Evolutionary conservation across 768 basidiomycete genomes (phyloP).

Genomic region (Leccinum rimulosum): DNA sequence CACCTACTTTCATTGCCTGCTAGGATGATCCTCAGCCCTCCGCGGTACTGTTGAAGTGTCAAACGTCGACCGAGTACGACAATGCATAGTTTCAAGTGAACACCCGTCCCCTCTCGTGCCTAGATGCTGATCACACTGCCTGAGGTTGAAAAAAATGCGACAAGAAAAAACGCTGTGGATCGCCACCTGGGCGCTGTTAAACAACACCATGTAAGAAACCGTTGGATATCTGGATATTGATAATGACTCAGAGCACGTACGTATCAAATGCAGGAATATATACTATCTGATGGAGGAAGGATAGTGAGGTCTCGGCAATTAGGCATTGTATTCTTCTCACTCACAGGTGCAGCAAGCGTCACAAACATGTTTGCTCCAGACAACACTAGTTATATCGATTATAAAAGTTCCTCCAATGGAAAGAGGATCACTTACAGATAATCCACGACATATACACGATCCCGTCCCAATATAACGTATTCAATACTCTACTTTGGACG

Average conservation of each 20-base stretch:
- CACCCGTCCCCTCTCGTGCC: not conserved
- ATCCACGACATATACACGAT: slow-evolving; percentile 26
- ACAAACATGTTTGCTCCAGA: slow-evolving; percentile 15
- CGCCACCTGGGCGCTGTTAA: slow-evolving; percentile 26
- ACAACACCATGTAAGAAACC: slow-evolving; percentile 8
- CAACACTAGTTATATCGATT: slow-evolving; percentile 10
- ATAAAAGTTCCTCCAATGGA: not conserved
- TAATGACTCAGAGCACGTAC: slow-evolving; percentile 11
- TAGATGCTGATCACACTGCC: slow-evolving; percentile 9
- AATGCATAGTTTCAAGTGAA: slow-evolving; percentile 10
- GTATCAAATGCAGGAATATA: slow-evolving; percentile 20
- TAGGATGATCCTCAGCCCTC: not conserved
- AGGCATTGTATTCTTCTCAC: not conserved
- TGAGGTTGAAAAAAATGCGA: slow-evolving; percentile 31
- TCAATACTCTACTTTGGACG: slow-evolving; percentile 15
- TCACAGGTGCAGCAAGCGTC: slow-evolving; percentile 20
- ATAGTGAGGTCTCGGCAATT: not conserved
- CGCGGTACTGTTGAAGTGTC: not conserved
- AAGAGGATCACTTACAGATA: slow-evolving; percentile 13
- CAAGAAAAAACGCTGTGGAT: slow-evolving; percentile 25
- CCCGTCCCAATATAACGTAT: slow-evolving; percentile 27
- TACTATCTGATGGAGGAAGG: slow-evolving; percentile 7
- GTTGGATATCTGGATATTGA: too few relatives aligned
- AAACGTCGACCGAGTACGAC: not conserved
- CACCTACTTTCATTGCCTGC: not conserved